Percentiles rank a stretch among this genome's conserved stretches.
phyloP scores from a whole-genome alignment of 1,139 yeast species.

The Geotrichum siamense region DNA sequence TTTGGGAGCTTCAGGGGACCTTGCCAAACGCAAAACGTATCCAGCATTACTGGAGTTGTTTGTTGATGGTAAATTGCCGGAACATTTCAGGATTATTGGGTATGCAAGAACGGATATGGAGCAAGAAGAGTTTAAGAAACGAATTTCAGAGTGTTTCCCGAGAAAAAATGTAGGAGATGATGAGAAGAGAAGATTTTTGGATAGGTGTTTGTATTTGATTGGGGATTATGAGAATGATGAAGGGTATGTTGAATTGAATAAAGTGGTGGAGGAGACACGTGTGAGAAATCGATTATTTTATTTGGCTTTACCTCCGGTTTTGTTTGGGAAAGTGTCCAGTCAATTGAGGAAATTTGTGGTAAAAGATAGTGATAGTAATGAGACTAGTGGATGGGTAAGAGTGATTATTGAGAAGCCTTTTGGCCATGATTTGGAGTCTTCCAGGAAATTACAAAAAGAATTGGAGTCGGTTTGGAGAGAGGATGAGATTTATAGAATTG shows the following conservation, averaged over 20 bases:
- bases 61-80: slow-evolving; percentile 75
- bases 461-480: slow-evolving; percentile 84
- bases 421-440: slow-evolving; percentile 80
- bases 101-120: slow-evolving; percentile 80
- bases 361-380: slow-evolving; percentile 19
- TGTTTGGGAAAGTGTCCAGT: slow-evolving; percentile 70
- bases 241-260: slow-evolving; percentile 55
- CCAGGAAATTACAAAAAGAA: slow-evolving; percentile 66
- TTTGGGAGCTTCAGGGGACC: slow-evolving; percentile 95
- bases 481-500: slow-evolving; percentile 90
- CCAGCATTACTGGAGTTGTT: slow-evolving; percentile 29
- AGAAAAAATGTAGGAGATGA: slow-evolving; percentile 40
- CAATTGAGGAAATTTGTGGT: slow-evolving; percentile 65
- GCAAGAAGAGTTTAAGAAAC: slow-evolving; percentile 56
- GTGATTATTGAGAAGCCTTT: slow-evolving; percentile 95
- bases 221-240: slow-evolving; percentile 78
- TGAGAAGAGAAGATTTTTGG: slow-evolving; percentile 48
- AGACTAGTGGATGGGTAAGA: slow-evolving; percentile 61
- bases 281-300: slow-evolving; percentile 62
- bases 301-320: slow-evolving; percentile 92
- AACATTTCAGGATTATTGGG: slow-evolving; percentile 68
- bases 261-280: slow-evolving; percentile 55
- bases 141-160: slow-evolving; percentile 63
- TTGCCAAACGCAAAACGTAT: slow-evolving; percentile 87
- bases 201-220: slow-evolving; percentile 61